Evolutionary conservation across 768 basidiomycete species (phyloP), one percentile per base, ranked within the genome.

Genomic region (Amyloporia xantha): DNA sequence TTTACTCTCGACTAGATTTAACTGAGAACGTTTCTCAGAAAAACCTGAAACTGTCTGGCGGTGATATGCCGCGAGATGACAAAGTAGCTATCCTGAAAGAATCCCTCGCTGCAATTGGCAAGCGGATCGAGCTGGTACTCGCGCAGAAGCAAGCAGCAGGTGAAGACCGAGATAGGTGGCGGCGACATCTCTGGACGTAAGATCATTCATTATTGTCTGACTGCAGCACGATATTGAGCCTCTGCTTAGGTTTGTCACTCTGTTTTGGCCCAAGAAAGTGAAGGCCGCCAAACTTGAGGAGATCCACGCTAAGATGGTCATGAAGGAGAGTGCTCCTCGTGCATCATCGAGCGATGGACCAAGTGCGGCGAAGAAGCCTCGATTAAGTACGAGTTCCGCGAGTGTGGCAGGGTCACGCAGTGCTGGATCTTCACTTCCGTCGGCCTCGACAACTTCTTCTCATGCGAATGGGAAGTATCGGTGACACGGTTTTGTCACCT

Each of bases 191-290:
- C n/a, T 96, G 93, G 93, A 89, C 91, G 91, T 94, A 68, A 66
- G 91, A n/a, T 86, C 28, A 37, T 38, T 27, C 44, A 20, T 44
- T 47, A 26, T 21, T n/a, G 30, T 15, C 9, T 7, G 30, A 15
- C 35, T 39, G 33, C n/a, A 33, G 23, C 26, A 10, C n/a, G 10
- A 1, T 33, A 7, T 50, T 19, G 15, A 7, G 9, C 30, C 30
- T 15, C 7, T 33, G 30, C 45, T 37, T 59, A 93, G 91, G 28
- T 97, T 97, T 55, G 92, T 96, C 40, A 93, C 91, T 2, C 75
- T 92, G 47, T 97, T 97, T 69, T 97, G 94, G 94, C 94, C 94
- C 4, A 90, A 95, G 73, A 91, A 94, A 68, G 93, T 97, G 55
- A 92, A 87, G 64, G 91, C 92, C 11, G 82, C 79, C 13, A 96